Evolutionary conservation across 306 rosid species (phyloP), one percentile per base, ranked within the genome.

Genomic region (Pterocarpus macrocarpus): DNA sequence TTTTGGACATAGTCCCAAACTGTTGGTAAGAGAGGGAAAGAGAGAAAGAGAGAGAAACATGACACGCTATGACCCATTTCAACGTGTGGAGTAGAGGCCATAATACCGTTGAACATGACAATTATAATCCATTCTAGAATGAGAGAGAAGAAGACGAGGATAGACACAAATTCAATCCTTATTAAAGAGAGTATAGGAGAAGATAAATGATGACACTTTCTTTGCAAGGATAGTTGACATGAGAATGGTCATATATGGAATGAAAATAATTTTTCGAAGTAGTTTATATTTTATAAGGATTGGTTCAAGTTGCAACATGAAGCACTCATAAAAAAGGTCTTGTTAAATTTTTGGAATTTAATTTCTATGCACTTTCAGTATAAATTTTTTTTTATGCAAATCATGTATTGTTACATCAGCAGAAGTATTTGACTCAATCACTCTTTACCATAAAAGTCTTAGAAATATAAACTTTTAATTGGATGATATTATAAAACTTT

Each of bases 41-140:
- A 73, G 61, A 76, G 43, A 75, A 4, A 50, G 75, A 56, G 41
- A 78, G 53, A 39, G 7, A 41, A 28, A 80, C 5, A 32, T 36
- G 73, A 56, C 75, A 67, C 68, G 49, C 43, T 65, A 45, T 64
- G 53, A 49, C 78, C 70, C 52, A 81, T 56, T 71, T 56, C 39
- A 72, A 55, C 5, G 71, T 75, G 83, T 63, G 87, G 85, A 82
- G 59, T 41, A 64, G 72, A 79, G 72, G 52, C 53, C 66, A 64
- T 70, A 15, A 64, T 64, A 80, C 80, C 67, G 69, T 70, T 82
- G 62, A 75, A 56, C 65, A 73, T 62, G 80, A 82, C 35, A 50
- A 16, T 41, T 71, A 61, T 33, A 70, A 28, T 57, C 69, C 35
- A 85, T 64, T 64, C 28, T 61, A 62, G 82, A 71, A 71, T 47